Percentiles rank a stretch among this genome's conserved stretches.
Conservation (phyloP, 2,329 filamentous ascomycete species). For the Penicillium concentricum region DNA sequence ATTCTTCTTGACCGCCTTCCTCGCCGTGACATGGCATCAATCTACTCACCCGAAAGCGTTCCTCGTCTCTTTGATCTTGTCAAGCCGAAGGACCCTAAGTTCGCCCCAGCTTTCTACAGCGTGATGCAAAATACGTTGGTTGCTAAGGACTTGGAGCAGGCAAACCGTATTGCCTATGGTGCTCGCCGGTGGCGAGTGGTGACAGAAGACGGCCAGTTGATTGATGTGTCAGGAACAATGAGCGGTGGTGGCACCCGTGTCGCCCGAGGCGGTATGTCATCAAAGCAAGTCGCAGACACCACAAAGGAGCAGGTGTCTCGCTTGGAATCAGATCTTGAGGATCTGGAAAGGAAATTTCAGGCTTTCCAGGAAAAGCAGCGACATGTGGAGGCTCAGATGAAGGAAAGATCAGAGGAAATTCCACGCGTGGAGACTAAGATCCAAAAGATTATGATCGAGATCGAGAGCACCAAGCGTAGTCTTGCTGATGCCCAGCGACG, state of each 20-base stretch:
- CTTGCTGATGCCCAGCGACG: slow-evolving; percentile 79
- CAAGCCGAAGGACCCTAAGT: slow-evolving; percentile 81
- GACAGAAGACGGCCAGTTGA: slow-evolving; percentile 89
- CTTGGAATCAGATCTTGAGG: slow-evolving; percentile 82
- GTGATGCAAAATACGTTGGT: slow-evolving; percentile 94
- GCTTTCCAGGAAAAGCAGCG: slow-evolving; percentile 82
- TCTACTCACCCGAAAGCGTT: slow-evolving; percentile 87
- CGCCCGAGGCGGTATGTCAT: slow-evolving; percentile 93
- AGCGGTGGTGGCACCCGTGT: slow-evolving; percentile 91
- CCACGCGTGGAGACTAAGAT: slow-evolving; percentile 84
- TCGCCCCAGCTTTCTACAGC: slow-evolving; percentile 89
- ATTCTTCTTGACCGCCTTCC: slow-evolving; percentile 90
- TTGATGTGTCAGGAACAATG: slow-evolving; percentile 98
- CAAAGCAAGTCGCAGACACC: slow-evolving; percentile 83
- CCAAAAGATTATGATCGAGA: slow-evolving; percentile 84
- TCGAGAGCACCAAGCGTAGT: slow-evolving; percentile 83
- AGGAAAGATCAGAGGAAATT: slow-evolving; percentile 71
- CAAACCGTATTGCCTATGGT: slow-evolving; percentile 94
- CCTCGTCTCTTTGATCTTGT: slow-evolving; percentile 92
- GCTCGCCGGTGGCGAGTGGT: slow-evolving; percentile 94
- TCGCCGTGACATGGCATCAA: slow-evolving; percentile 70
- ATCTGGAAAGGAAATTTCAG: slow-evolving; percentile 77
- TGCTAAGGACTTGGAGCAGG: slow-evolving; percentile 87
- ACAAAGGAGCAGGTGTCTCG: slow-evolving; percentile 85
- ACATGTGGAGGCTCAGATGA: slow-evolving; percentile 71